Evolutionary conservation across 148 eudicot species (phyloP).

Genomic region (Camellia lanceoleosa): DNA sequence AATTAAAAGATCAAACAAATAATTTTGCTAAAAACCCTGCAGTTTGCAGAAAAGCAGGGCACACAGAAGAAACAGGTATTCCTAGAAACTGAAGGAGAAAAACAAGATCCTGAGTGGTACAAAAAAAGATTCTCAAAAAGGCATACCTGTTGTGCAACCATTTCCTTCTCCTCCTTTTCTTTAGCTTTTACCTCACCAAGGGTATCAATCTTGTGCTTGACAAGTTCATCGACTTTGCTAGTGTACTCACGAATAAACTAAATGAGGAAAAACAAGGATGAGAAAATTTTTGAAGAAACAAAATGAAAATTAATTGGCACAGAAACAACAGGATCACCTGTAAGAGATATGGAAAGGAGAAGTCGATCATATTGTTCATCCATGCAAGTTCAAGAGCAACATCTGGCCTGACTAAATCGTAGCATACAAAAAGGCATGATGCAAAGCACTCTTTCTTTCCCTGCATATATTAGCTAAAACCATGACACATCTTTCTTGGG

Average conservation of each 20-base stretch:
- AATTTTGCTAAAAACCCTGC: too few relatives aligned
- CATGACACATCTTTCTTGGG: too few relatives aligned
- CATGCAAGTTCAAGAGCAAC: conserved; percentile 93
- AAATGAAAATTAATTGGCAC: too few relatives aligned
- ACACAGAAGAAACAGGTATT: too few relatives aligned
- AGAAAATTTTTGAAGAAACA: neutral
- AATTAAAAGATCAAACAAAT: too few relatives aligned
- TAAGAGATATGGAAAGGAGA: conserved; percentile 91
- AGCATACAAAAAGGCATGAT: conserved; percentile 84
- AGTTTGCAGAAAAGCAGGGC: too few relatives aligned
- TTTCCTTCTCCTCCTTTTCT: conserved; percentile 79
- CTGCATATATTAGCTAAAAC: conserved; percentile 33
- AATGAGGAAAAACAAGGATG: neutral
- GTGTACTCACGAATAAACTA: conserved; percentile 96
- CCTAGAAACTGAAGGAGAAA: too few relatives aligned
- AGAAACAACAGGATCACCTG: conserved; percentile 43
- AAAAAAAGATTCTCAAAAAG: too few relatives aligned
- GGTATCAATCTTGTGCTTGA: conserved; percentile 74
- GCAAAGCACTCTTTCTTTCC: conserved; percentile 97
- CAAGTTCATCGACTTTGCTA: conserved; percentile 86
- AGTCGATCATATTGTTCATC: conserved; percentile 91
- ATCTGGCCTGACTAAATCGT: conserved; percentile 77
- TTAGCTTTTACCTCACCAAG: conserved; percentile 64
- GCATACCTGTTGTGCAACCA: conserved; percentile 68
- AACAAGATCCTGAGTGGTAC: too few relatives aligned